These are phyloP conservation scores for Lasiosphaeria ovina DNA, from an alignment of 495 filamentous ascomycete genomes.

Conservation along the genomic window DNA sequence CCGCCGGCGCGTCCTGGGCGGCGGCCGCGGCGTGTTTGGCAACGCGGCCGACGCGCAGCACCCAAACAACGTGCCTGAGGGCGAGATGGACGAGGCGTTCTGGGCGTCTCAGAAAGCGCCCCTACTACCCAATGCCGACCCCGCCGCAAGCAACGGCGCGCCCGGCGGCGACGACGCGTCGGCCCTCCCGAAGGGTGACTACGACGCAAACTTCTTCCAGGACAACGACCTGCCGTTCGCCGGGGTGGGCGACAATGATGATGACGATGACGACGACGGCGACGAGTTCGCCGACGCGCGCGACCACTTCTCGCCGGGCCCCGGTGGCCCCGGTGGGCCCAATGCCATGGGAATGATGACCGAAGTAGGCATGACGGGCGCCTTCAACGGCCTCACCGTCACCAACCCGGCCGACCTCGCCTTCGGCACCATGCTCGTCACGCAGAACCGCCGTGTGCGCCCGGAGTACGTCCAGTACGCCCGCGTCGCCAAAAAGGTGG, in stretches of 20 bases:
- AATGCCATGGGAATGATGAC: conserved; percentile 30
- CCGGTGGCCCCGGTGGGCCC: conserved; percentile 46
- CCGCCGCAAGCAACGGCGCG: not conserved
- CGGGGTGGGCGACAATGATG: conserved; percentile 64
- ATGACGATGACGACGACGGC: conserved; percentile 72
- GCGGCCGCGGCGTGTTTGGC: conserved; percentile 39
- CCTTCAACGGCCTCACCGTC: conserved; percentile 47
- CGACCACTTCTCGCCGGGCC: conserved; percentile 81
- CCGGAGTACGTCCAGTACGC: conserved; percentile 98
- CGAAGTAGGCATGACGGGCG: conserved; percentile 46
- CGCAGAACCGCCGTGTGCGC: conserved; percentile 72
- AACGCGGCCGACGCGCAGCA: conserved; percentile 18
- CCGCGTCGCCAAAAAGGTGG: conserved; percentile 97
- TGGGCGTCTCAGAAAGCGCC: conserved; percentile 80
- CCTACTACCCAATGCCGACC: conserved; percentile 26
- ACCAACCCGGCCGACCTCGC: conserved; percentile 57
- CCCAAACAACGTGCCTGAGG: conserved; percentile 55
- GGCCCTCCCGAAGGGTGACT: conserved; percentile 61
- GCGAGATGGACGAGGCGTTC: conserved; percentile 90
- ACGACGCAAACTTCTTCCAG: conserved; percentile 97
- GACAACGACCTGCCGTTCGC: conserved; percentile 84
- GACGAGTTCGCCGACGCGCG: conserved; percentile 84
- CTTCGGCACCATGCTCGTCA: conserved; percentile 93
- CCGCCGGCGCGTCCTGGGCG: conserved; percentile 37
- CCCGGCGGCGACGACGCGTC: conserved; percentile 36